Conservation (phyloP, 23 red algal genomes). For the Cyanidioschyzon merolae region DNA sequence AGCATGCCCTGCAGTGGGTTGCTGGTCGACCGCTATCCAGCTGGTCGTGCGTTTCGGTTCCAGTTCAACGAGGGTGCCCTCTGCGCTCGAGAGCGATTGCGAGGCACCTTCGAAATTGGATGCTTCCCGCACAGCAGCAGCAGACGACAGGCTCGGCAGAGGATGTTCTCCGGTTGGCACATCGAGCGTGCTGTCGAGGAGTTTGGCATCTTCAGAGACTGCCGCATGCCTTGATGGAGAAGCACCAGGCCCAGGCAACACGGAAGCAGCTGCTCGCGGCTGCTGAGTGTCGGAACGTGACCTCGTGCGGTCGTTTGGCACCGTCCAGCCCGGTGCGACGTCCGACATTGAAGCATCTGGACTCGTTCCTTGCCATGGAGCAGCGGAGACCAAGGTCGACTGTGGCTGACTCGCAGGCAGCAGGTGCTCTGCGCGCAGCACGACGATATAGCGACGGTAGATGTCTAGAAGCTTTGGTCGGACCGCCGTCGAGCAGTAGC, state of each 20-base stretch:
- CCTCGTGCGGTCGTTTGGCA: background rate
- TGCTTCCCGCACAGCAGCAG: background rate
- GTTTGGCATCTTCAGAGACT: background rate
- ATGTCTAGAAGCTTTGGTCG: conserved; percentile 51
- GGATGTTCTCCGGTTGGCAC: background rate
- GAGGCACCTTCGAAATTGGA: too few species aligned
- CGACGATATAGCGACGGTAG: conserved; percentile 48
- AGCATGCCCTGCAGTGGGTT: background rate
- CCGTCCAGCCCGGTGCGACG: too few species aligned
- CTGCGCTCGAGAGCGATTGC: background rate
- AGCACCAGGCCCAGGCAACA: background rate
- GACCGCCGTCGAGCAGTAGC: conserved; percentile 52
- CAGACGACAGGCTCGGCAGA: background rate
- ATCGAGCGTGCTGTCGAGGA: background rate
- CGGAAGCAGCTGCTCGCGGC: background rate
- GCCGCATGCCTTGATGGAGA: background rate
- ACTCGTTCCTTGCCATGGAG: background rate
- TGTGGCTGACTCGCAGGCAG: background rate
- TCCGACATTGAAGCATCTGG: too few species aligned
- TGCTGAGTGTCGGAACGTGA: background rate
- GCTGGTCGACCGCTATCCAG: background rate
- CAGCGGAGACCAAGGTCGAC: background rate
- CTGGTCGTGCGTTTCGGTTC: background rate
- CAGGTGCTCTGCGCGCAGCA: conserved; percentile 21
- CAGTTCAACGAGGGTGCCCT: background rate